Percentiles rank a stretch among this genome's conserved stretches.
phyloP scores from a whole-genome alignment of 148 eudicot species.

The Talinum fruticosum region DNA sequence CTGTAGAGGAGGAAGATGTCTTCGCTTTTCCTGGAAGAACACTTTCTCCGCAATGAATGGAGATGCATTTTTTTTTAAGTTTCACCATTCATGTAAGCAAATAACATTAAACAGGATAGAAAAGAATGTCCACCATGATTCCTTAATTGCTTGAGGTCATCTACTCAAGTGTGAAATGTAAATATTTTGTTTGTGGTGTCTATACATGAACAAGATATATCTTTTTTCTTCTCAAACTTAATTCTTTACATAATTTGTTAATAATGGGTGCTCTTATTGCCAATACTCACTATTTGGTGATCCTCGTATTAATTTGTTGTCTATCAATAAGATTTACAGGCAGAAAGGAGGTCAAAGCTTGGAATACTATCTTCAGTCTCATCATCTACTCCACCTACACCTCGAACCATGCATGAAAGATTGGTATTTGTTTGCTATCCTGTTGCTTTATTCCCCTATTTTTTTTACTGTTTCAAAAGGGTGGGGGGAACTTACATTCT shows the following conservation, averaged over 20 bases:
- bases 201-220: background rate
- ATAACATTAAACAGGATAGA: background rate
- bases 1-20: background rate
- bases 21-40: background rate
- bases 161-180: background rate
- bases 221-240: background rate
- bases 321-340: conserved; percentile 36
- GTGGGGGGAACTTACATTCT: background rate
- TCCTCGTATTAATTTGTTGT: conserved; percentile 7
- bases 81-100: background rate
- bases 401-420: conserved; percentile 25
- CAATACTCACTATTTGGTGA: conserved; percentile 2
- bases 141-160: background rate
- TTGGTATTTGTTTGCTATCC: conserved; percentile 23
- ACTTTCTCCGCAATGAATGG: background rate
- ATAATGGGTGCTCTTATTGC: background rate
- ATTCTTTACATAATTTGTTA: background rate
- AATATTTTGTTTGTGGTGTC: background rate
- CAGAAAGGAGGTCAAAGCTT: conserved; percentile 51
- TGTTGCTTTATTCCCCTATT: background rate
- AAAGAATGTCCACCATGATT: background rate
- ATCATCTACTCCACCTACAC: conserved; percentile 23
- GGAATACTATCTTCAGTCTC: conserved; percentile 35
- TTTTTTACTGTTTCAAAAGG: background rate
- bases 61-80: background rate